Conservation (phyloP, 352 stramenopile genomes). For the Elongisporangium undulatum region DNA sequence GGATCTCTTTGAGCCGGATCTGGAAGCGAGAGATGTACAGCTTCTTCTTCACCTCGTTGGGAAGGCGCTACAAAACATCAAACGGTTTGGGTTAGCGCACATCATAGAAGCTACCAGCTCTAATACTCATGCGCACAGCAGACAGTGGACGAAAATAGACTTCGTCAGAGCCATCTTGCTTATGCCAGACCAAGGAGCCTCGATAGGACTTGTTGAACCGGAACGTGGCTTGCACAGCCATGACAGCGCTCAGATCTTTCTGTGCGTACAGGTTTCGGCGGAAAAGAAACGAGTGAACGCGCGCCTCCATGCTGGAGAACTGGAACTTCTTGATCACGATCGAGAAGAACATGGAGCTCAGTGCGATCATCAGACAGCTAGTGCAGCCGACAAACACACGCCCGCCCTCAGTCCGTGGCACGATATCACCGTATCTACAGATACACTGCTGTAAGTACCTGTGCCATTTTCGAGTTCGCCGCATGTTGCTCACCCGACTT, state of each 20-base stretch:
- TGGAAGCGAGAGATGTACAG: conserved; percentile 63
- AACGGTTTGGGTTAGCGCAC: not conserved
- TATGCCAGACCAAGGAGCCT: conserved; percentile 62
- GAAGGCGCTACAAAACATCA: conserved; percentile 31
- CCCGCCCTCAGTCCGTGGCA: conserved; percentile 19
- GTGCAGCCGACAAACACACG: conserved; percentile 24
- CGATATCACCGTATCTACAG: conserved; percentile 40
- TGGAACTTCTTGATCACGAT: conserved; percentile 59
- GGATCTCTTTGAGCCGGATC: conserved; percentile 62
- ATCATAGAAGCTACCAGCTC: not conserved
- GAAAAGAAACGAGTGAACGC: conserved; percentile 60
- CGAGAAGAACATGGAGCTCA: conserved; percentile 49
- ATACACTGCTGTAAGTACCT: not conserved
- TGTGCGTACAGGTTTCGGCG: conserved; percentile 55
- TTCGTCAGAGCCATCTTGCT: conserved; percentile 32
- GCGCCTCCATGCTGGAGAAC: conserved; percentile 58
- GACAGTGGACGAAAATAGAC: conserved; percentile 60
- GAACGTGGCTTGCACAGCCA: conserved; percentile 65
- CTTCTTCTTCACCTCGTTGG: conserved; percentile 78
- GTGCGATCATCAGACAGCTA: conserved; percentile 21
- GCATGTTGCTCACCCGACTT: conserved; percentile 22
- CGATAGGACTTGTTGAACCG: conserved; percentile 65
- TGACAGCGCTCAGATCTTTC: conserved; percentile 58
- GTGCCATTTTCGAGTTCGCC: not conserved
- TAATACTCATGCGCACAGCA: conserved; percentile 19